Conservation (phyloP, 306 rosid genomes). For the Abrus precatorius region DNA sequence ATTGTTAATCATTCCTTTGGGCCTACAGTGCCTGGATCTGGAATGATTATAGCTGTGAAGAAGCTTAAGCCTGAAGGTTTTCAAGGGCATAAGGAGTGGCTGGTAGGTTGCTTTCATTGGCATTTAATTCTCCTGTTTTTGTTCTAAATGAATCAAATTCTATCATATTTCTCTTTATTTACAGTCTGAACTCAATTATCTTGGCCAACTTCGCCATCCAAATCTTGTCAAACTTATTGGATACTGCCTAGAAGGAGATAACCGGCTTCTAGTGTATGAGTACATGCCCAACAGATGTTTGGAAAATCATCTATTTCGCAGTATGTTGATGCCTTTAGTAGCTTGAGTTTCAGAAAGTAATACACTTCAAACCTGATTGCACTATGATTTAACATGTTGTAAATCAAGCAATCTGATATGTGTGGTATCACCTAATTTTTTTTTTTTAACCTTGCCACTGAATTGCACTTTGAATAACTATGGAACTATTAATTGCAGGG, state of each 20-base stretch:
- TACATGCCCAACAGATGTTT: constrained; percentile 87
- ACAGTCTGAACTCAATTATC: constrained; percentile 87
- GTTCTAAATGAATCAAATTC: constrained; percentile 23
- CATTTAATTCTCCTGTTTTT: constrained; percentile 5
- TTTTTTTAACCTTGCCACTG: constrained; percentile 1
- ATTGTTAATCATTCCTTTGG: constrained; percentile 59
- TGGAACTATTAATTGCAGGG: constrained; percentile 56
- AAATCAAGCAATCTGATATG: constrained; percentile 13
- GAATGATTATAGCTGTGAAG: constrained; percentile 85
- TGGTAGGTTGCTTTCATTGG: constrained; percentile 58
- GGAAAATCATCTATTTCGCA: constrained; percentile 89
- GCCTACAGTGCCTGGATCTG: constrained; percentile 61
- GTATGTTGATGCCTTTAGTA: constrained; percentile 59
- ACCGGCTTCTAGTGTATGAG: constrained; percentile 89
- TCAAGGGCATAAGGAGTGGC: constrained; percentile 98
- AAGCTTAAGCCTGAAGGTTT: constrained; percentile 91
- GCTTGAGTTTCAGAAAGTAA: constrained; percentile 16
- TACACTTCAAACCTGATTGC: neutral
- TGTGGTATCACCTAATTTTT: constrained; percentile 13
- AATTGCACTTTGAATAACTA: constrained; percentile 28
- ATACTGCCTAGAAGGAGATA: constrained; percentile 86
- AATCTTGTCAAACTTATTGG: constrained; percentile 92
- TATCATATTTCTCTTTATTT: constrained; percentile 43
- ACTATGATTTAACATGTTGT: constrained; percentile 22
- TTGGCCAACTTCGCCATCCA: constrained; percentile 91